These are phyloP conservation scores for Neurospora cerealis DNA, from an alignment of 495 filamentous ascomycete species.

Conservation along the genomic window DNA sequence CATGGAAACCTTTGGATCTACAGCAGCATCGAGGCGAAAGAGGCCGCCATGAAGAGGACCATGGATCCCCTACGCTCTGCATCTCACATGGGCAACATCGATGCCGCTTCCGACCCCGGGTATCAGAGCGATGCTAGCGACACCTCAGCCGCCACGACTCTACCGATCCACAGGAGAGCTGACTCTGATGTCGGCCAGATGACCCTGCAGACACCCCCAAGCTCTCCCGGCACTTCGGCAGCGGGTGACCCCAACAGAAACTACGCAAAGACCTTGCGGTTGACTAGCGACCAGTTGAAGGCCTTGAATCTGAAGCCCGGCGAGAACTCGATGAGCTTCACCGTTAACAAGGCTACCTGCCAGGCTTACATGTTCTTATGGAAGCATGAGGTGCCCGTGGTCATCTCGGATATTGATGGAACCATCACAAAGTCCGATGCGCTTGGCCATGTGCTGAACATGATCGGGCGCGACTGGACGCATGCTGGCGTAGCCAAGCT, in stretches of 20 bases:
- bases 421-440: slow-evolving; percentile 99
- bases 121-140: slow-evolving; percentile 72
- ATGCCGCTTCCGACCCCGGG: slow-evolving; percentile 83
- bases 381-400: slow-evolving; percentile 79
- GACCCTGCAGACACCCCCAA: slow-evolving; percentile 63
- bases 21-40: slow-evolving; percentile 92
- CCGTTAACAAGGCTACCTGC: slow-evolving; percentile 88
- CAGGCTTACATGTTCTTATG: slow-evolving; percentile 87
- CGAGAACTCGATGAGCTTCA: slow-evolving; percentile 88
- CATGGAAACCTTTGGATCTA: slow-evolving; percentile 98
- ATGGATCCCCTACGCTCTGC: slow-evolving; percentile 34
- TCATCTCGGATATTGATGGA: slow-evolving; percentile 97
- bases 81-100: slow-evolving; percentile 44
- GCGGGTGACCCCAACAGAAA: slow-evolving; percentile 63
- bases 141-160: slow-evolving; percentile 26
- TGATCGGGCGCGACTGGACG: slow-evolving; percentile 98
- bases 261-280: slow-evolving; percentile 93
- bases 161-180: slow-evolving; percentile 36
- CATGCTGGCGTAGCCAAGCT: slow-evolving; percentile 94
- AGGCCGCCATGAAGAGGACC: slow-evolving; percentile 45
- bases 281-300: slow-evolving; percentile 94
- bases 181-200: slow-evolving; percentile 61
- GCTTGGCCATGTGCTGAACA: slow-evolving; percentile 92
- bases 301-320: slow-evolving; percentile 72
- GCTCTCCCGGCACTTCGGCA: slow-evolving; percentile 54